These are phyloP conservation scores for Globisporangium perplexum DNA, from an alignment of 352 stramenopile genomes.

Conservation along the genomic window DNA sequence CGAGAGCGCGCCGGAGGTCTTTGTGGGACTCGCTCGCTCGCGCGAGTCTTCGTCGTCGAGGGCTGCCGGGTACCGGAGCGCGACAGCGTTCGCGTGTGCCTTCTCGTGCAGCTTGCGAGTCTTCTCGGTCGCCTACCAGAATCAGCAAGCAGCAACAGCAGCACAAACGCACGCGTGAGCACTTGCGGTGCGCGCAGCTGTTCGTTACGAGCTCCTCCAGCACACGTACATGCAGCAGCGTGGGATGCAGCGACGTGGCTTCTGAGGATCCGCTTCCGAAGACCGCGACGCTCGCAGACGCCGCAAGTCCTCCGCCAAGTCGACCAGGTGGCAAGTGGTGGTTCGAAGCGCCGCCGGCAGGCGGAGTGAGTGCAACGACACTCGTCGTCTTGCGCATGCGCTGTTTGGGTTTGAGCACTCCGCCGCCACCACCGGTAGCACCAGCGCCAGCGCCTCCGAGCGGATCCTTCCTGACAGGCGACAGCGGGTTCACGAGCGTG, in stretches of 20 bases:
- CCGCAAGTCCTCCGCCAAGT: conserved; percentile 5
- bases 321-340: not conserved
- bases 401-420: conserved; percentile 37
- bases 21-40: not conserved
- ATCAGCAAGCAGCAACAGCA: not conserved
- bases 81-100: conserved; percentile 11
- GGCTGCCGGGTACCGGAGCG: conserved; percentile 9
- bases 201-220: not conserved
- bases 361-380: conserved; percentile 20
- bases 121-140: conserved; percentile 42
- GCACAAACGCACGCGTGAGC: not conserved
- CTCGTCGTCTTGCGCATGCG: conserved; percentile 50
- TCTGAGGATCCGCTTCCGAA: not conserved
- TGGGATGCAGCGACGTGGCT: conserved; percentile 35
- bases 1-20: conserved; percentile 7
- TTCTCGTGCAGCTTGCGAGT: conserved; percentile 44
- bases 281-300: conserved; percentile 32
- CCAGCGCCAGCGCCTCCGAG: not conserved
- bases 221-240: conserved; percentile 31
- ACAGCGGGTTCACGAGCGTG: conserved; percentile 5
- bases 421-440: conserved; percentile 1
- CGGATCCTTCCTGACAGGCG: conserved; percentile 13
- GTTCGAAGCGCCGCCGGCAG: not conserved
- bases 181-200: no score
- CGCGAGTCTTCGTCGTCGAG: conserved; percentile 16